Base-by-base conservation (phyloP, 129 eudicot genomes). In the Dittrichia graveolens region DNA sequence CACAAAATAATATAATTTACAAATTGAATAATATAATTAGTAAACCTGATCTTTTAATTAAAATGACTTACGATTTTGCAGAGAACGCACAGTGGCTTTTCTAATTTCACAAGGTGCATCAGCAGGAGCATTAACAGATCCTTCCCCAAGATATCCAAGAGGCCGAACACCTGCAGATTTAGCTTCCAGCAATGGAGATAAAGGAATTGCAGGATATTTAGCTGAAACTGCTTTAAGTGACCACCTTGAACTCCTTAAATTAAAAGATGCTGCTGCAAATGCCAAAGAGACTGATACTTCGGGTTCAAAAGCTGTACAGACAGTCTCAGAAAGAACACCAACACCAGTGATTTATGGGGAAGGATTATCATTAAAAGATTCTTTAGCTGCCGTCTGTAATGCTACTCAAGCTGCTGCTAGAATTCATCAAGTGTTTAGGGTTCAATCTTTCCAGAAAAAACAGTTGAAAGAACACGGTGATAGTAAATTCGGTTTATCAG, bases 401-500 rank as follows among this genome's bases (percentile, higher is more conserved):
- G 99, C 99, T 44, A 88, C 97, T 44, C 96, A 86, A 82, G 99
- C 99, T 65, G 97, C 96, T 48, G 96, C 92, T 61, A 88, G 99
- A 47, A 95, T 95, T 70, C 89, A 90, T 71, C 94, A 95, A 74
- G 96, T 95, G 41, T 95, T 74, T 72, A 84, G 99, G 79, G 87
- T 88, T 54, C 96, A 90, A 79, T 95, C 99, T 5, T 91, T 95
- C 59, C 97, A 91, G 24, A 86, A 95, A 67, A 95, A 88, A 85
- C 91, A 88, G 82, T 57, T 83, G 6, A 83, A 83, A 46, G 90
- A 89, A 80, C 86, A 84, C 48, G 86, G 87, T 55, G 84, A 76
- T 48, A 74, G 76, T 67, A 85, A 85, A 59, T 84, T 83, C 69
- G 90, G 89, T 42, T 56, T 90, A 54, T 81, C 88, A 1, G 96